Evolutionary conservation across 805 yeast species (phyloP), one percentile per base, ranked within the genome.

Genomic region (Alloascoidea africana): DNA sequence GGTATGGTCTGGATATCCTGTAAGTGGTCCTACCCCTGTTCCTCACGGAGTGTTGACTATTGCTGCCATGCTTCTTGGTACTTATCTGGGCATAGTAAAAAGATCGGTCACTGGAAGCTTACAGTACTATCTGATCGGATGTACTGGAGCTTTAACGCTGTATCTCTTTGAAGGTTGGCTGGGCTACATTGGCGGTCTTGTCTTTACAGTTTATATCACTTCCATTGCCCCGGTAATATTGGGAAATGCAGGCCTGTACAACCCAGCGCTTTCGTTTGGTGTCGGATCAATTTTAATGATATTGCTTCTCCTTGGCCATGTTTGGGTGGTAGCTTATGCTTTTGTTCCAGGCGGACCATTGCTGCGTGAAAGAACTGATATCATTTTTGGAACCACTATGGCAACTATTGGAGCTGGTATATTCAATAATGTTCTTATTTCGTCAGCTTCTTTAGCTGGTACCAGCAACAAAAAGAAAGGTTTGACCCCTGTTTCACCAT

Each of bases 291-390:
- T 66, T 16, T 54, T 73, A 1, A 73, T 76, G 48, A 62, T 76
- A 37, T 36, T 79, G 3, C 53, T 83, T 27, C 65, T 78, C 17
- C 64, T 91, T 43, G 93, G 81, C 3, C 89, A 86, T 55, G 94
- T 89, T 37, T 89, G 97, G 97, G 78, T 81, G 33, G 97, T 91
- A 35, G 98, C 98, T 0, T 91, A 91, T 56, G 97, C 98, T 0
- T 91, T 91, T 60, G 98, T 91, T 35, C 98, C 98, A 6, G 87
- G 84, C 42, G 98, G 98, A 5, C 77, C 79, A 53, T 42, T 81
- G 16, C 63, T 91, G 37, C 72, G 98, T 51, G 98, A 91, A 57
- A 71, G 96, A 54, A 78, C 91, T 1, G 94, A 85, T 54, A 56
- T 81, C 35, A 70, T 91, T 2, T 56, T 86, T 34, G 68, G 68